Evolutionary conservation across 2,329 filamentous ascomycete genomes (phyloP).

Genomic region (Stachybotrys chlorohalonatus): DNA sequence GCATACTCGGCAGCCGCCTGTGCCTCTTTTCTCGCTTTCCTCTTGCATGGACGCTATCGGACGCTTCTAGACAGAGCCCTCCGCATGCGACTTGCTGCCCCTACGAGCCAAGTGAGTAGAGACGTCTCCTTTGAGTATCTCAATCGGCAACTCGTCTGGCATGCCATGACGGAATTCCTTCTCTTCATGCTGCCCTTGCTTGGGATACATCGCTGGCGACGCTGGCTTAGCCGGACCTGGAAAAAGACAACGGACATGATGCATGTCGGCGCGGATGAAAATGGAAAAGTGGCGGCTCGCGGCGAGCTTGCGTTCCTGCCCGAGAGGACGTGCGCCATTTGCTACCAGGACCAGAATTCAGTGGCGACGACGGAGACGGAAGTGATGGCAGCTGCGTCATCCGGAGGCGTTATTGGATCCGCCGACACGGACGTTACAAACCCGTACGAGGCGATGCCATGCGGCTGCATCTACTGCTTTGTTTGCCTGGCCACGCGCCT

Average conservation of each 20-base stretch:
- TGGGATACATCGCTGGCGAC: slow-evolving; percentile 84
- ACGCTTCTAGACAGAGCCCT: slow-evolving; percentile 82
- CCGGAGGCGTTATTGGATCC: slow-evolving; percentile 74
- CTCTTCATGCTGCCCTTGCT: slow-evolving; percentile 95
- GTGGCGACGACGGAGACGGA: slow-evolving; percentile 63
- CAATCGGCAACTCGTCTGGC: slow-evolving; percentile 96
- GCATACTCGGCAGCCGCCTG: slow-evolving; percentile 76
- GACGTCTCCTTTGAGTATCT: slow-evolving; percentile 97
- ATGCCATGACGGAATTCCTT: slow-evolving; percentile 99
- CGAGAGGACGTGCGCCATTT: slow-evolving; percentile 91
- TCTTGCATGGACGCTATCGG: slow-evolving; percentile 83
- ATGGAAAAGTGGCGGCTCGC: slow-evolving; percentile 31
- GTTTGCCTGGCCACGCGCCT: slow-evolving; percentile 86
- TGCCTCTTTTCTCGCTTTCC: slow-evolving; percentile 79
- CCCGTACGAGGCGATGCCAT: slow-evolving; percentile 84
- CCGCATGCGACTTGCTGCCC: slow-evolving; percentile 74
- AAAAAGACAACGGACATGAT: slow-evolving; percentile 64
- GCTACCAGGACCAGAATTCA: slow-evolving; percentile 87
- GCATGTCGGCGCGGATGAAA: slow-evolving; percentile 34
- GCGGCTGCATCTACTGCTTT: slow-evolving; percentile 91
- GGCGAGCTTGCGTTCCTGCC: slow-evolving; percentile 82
- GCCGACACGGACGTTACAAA: slow-evolving; percentile 93
- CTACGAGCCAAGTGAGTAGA: slow-evolving; percentile 74
- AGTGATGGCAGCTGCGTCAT: slow-evolving; percentile 59
- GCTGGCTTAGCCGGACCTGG: slow-evolving; percentile 84